These are phyloP conservation scores for Panaeolus cyanescens DNA, from an alignment of 768 basidiomycete species.

Conservation along the genomic window DNA sequence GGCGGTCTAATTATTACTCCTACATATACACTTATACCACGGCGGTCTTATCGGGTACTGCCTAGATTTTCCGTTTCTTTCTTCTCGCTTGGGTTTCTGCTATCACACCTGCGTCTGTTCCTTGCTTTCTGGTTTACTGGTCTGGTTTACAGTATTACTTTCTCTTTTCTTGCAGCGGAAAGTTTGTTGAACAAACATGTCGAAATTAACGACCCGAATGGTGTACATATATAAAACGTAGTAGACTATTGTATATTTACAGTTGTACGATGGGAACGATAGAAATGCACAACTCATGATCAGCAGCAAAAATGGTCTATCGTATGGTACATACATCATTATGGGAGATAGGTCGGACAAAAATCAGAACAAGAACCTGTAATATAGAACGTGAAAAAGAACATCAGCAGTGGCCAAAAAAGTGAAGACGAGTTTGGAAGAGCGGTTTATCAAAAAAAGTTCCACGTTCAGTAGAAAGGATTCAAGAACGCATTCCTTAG, in stretches of 20 bases:
- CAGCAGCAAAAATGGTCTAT: too few relatives aligned
- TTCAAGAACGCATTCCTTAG: neutral
- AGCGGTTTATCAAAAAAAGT: neutral
- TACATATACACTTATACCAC: neutral
- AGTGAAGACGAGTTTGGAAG: too few relatives aligned
- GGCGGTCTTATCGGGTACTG: neutral
- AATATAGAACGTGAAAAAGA: neutral
- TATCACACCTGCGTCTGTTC: neutral
- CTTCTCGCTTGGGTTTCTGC: neutral
- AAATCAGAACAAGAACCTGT: too few relatives aligned
- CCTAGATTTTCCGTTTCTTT: neutral
- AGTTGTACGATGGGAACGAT: neutral
- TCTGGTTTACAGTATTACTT: neutral
- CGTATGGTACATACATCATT: too few relatives aligned
- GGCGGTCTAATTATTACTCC: neutral
- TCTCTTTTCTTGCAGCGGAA: neutral
- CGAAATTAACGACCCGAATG: neutral
- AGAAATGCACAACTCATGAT: too few relatives aligned
- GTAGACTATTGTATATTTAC: neutral
- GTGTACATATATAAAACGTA: neutral
- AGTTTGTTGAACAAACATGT: neutral
- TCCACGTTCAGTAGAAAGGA: neutral
- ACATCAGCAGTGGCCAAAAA: too few relatives aligned
- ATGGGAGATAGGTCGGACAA: too few relatives aligned
- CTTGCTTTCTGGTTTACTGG: neutral